Conservation (phyloP, 1,139 yeast species). For the Hyphopichia wangnamkhiaoensis region DNA sequence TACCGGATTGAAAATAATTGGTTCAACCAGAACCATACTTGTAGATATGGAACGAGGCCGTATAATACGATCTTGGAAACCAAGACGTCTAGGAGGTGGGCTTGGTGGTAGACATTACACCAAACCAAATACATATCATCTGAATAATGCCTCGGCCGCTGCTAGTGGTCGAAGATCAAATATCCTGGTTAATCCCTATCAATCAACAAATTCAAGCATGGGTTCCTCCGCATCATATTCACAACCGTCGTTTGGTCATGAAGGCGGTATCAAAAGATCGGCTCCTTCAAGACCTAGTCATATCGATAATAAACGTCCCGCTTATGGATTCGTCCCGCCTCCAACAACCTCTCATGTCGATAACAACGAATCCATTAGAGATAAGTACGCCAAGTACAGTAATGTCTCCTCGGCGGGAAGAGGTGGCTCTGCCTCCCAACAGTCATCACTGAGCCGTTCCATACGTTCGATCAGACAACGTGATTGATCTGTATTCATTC, state of each 20-base stretch:
- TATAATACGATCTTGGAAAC: conserved; percentile 74
- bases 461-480: conserved; percentile 25
- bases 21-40: conserved; percentile 49
- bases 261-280: conserved; percentile 2
- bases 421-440: no score
- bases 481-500: conserved; percentile 9
- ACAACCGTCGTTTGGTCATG: conserved; percentile 1
- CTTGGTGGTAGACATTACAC: conserved; percentile 60
- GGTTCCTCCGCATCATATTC: not conserved
- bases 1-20: conserved; percentile 37
- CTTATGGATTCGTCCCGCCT: not conserved
- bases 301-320: conserved; percentile 4
- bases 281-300: conserved; percentile 6
- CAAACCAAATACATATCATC: conserved; percentile 41
- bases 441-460: no score
- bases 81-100: conserved; percentile 70
- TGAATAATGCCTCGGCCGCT: conserved; percentile 56
- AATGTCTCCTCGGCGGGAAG: conserved; percentile 7
- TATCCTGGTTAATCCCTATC: conserved; percentile 16
- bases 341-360: conserved; percentile 7
- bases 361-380: conserved; percentile 23
- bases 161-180: conserved; percentile 42
- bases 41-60: conserved; percentile 89
- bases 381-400: conserved; percentile 35
- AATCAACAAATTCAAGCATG: not conserved